Base-by-base conservation (phyloP, 768 basidiomycete species). In the Rhodotorula toruloides region DNA sequence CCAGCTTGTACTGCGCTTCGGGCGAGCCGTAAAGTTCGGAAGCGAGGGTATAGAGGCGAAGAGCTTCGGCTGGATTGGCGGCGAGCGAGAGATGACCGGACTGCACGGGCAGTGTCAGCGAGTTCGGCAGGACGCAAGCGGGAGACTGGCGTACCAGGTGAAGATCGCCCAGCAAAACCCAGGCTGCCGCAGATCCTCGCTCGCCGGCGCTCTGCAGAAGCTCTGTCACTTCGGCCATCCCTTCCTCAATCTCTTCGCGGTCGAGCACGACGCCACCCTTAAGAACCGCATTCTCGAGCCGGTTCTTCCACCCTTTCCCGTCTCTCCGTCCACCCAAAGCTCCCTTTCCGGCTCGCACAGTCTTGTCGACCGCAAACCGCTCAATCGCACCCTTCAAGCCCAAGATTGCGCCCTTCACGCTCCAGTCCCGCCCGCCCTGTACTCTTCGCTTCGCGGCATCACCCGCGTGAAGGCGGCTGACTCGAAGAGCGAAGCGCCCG, bases 1-100 rank as follows among this genome's bases (percentile, higher is more conserved):
- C 92, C 19, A 94, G 78, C 67, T 86, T 80, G 14, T 89, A 83
- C 78, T 98, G 93, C 0, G 93, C 89, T 6, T 90, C 84, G 3
- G 91, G 86, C 72, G 92, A 89, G 31, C 92, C 91, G 0, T 88
- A 87, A 32, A 79, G 72, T 36, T 81, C 78, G 0, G 88, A 87
- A 54, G 91, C 89, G 6, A 79, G 74, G 7, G 79, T 77, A 75
- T 87, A 86, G 3, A 84, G 82, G n/a, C 84, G 78, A 72, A 84
- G 87, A 0, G 89, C 87, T 2, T 83, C 77, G 31, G 79, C 77
- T 16, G 88, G 83, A 58, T 91, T 84, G 22, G 82, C 78, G 0
- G 80, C 77, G 64, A 90, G 86, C 9, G 65, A 63, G 22, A 76
- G 64, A 16, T 73, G 73, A 22, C 79, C 75, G 49, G 79, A 76